A percentile compares a stretch with the other conserved stretches of the same genome.
These are phyloP conservation scores for Barnettozyma wickerhamii DNA, from an alignment of 805 yeast genomes.

Conservation along the genomic window DNA sequence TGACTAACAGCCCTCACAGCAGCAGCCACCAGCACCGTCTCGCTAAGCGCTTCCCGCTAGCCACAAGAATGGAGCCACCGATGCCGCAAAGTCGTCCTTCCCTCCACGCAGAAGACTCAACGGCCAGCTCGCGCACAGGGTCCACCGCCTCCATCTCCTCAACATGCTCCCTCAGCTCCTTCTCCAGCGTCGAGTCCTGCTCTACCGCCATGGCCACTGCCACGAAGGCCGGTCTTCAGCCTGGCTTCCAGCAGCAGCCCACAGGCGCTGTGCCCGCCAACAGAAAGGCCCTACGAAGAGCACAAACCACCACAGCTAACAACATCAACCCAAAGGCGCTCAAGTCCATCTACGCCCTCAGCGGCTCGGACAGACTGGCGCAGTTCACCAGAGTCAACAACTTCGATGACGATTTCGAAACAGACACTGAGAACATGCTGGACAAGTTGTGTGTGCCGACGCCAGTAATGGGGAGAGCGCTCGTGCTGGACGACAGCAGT, in stretches of 20 bases:
- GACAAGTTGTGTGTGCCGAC: slow-evolving; percentile 26
- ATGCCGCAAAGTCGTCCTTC: slow-evolving; percentile 12
- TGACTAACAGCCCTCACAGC: slow-evolving; percentile 1
- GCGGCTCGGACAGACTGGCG: slow-evolving; percentile 18
- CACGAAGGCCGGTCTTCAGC: too few species aligned
- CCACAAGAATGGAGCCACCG: slow-evolving; percentile 4
- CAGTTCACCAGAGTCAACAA: slow-evolving; percentile 8
- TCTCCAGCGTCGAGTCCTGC: slow-evolving; percentile 20
- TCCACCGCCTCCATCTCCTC: slow-evolving; percentile 23
- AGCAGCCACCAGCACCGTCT: not conserved
- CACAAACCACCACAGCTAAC: slow-evolving; percentile 17
- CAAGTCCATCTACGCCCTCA: slow-evolving; percentile 16
- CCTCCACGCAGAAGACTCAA: slow-evolving; percentile 7
- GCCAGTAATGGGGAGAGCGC: slow-evolving; percentile 21
- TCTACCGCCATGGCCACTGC: slow-evolving; percentile 2
- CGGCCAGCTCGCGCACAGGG: slow-evolving; percentile 17
- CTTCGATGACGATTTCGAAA: slow-evolving; percentile 9
- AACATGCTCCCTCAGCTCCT: slow-evolving; percentile 19
- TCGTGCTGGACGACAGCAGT: slow-evolving; percentile 4
- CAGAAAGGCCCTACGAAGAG: slow-evolving; percentile 19
- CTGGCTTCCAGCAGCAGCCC: too few species aligned
- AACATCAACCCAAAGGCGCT: not conserved
- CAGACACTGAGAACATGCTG: slow-evolving; percentile 12
- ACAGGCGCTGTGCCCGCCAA: slow-evolving; percentile 5
- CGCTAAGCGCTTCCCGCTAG: slow-evolving; percentile 3